Base-by-base conservation (phyloP, 768 basidiomycete genomes). In the Suillus luteus region DNA sequence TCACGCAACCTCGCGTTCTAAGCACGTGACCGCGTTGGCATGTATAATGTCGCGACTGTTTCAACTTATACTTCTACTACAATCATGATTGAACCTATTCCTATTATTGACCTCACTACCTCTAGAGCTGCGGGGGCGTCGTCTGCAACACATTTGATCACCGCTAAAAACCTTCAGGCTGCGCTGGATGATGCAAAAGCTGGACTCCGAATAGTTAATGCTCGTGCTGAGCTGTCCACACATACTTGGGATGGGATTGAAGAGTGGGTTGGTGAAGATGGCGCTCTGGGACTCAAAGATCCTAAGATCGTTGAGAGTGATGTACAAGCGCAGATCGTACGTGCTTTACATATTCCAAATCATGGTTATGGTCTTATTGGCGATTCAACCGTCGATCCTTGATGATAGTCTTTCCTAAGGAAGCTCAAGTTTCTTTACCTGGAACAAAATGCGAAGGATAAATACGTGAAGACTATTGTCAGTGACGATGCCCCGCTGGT, bases 391-490 rank as follows among this genome's bases (percentile, higher is more conserved):
- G 31, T 31, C 31, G 19, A 9, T 14, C 9, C 27, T 57, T n/a
- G 2, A 17, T 60, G 27, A 15, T 27, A 92, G 91, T 80, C 86
- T 8, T 91, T 87, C 68, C 79, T 94, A 22, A 82, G 89, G 27
- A 92, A 92, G 69, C 85, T 95, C 33, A 96, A 96, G 75, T 94
- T 93, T 70, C 90, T 92, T 66, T 95, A 93, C 71, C 78, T 95
- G 19, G 93, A 96, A 70, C 92, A 94, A 73, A 92, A 94, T 67
- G 92, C 95, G 3, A 96, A 96, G 72, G 87, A 93, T 69, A 88
- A 90, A 75, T 96, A 95, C 70, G 82, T 95, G 68, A 90, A 90
- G 73, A 88, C 87, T 0, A 94, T 96, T 68, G 89, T 94, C 57
- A 92, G 88, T 71, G 90, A 95, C 66, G 92, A 95, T 63, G 91